Conservation (phyloP, 2,329 filamentous ascomycete genomes). For the Ophiocordyceps camponoti-saundersi region DNA sequence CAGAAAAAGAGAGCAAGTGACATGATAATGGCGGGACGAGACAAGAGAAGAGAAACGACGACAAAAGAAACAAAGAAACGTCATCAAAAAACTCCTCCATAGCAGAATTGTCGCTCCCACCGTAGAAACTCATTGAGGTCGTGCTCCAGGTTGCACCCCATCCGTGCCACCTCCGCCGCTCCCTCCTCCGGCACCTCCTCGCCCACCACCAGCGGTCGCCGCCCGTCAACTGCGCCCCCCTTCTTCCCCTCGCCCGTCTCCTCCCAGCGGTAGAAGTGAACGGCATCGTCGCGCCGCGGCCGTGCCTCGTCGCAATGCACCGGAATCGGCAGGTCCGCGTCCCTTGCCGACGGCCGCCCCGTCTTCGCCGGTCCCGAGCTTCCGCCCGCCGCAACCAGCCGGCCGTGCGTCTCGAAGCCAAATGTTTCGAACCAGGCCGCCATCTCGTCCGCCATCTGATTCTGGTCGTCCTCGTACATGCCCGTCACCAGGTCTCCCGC, state of each 20-base stretch:
- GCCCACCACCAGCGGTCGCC: constrained; percentile 20
- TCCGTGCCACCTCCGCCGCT: constrained; percentile 26
- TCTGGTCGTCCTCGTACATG: constrained; percentile 24
- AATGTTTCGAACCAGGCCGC: constrained; percentile 33
- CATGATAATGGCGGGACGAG: background rate
- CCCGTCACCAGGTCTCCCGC: constrained; percentile 33
- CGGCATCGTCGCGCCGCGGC: constrained; percentile 11
- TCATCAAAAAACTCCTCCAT: constrained; percentile 13
- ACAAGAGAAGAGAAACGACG: background rate
- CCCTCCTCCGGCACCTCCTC: constrained; percentile 11
- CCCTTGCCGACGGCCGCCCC: constrained; percentile 3
- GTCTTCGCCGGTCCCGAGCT: constrained; percentile 5
- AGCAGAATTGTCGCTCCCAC: constrained; percentile 37
- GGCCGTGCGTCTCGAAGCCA: constrained; percentile 25
- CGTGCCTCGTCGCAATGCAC: constrained; percentile 17
- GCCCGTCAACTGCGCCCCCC: background rate
- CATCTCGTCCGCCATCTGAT: constrained; percentile 23
- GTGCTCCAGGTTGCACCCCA: constrained; percentile 43
- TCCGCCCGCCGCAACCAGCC: constrained; percentile 14
- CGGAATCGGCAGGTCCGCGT: constrained; percentile 21
- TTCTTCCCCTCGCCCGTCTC: background rate
- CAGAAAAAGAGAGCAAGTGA: background rate
- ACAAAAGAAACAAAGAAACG: background rate
- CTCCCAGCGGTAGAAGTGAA: constrained; percentile 14
- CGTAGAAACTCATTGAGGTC: constrained; percentile 40